Percentiles rank a stretch among this genome's conserved stretches.
phyloP scores from a whole-genome alignment of 164 flowering plant genomes.

The Paratinospora sagittata region DNA sequence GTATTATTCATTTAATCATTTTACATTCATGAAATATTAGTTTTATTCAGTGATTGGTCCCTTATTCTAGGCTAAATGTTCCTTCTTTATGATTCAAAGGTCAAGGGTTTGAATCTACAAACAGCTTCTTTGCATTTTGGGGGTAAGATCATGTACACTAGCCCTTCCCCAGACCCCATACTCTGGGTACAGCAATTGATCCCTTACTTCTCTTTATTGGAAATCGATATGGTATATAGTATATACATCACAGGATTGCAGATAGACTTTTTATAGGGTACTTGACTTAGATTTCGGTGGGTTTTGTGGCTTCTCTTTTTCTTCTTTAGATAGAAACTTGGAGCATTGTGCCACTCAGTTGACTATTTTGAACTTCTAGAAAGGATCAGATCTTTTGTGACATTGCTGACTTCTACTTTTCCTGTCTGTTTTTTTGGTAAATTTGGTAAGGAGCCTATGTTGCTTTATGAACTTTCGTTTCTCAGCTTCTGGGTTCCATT shows the following conservation, averaged over 20 bases:
- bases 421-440: background rate
- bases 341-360: background rate
- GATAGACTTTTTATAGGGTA: background rate
- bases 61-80: no score
- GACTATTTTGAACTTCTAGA: background rate
- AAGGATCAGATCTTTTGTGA: background rate
- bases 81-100: no score
- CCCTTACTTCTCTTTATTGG: background rate
- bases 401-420: background rate
- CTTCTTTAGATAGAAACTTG: background rate
- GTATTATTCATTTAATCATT: background rate
- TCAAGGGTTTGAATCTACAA: no score
- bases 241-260: background rate
- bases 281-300: background rate
- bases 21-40: no score
- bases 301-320: background rate
- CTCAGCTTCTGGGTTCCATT: background rate
- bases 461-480: background rate
- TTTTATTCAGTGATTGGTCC: no score
- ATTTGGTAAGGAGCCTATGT: background rate
- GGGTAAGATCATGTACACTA: no score
- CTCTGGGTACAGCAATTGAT: background rate
- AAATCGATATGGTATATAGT: background rate
- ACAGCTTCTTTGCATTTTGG: no score
- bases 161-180: no score